Evolutionary conservation across 495 filamentous ascomycete genomes (phyloP).

Genomic region (Cladorrhinum samala): DNA sequence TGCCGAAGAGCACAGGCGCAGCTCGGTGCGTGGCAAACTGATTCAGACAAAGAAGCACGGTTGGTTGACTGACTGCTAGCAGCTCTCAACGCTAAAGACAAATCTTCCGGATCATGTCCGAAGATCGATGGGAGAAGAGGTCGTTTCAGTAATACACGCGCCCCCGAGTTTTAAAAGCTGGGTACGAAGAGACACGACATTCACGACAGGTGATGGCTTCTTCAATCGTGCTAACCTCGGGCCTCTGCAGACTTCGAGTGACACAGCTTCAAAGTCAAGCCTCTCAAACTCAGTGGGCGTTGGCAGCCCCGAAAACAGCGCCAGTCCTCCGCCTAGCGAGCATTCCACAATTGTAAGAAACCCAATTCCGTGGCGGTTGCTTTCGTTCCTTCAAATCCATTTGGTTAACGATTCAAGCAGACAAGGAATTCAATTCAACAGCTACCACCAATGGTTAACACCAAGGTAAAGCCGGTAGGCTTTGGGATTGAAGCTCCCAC

Average conservation of each 20-base stretch:
- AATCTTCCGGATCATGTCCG: slow-evolving; percentile 48
- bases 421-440: slow-evolving; percentile 32
- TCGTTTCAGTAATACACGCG: slow-evolving; percentile 82
- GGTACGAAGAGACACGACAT: slow-evolving; percentile 40
- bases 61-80: slow-evolving; percentile 19
- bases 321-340: slow-evolving; percentile 30
- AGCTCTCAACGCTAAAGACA: slow-evolving; percentile 57
- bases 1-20: slow-evolving; percentile 26
- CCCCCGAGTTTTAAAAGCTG: slow-evolving; percentile 72
- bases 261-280: slow-evolving; percentile 20
- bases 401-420: slow-evolving; percentile 15
- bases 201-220: neutral
- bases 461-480: slow-evolving; percentile 56
- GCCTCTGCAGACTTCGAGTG: slow-evolving; percentile 30
- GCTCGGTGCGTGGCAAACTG: slow-evolving; percentile 27
- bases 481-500: slow-evolving; percentile 66
- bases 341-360: slow-evolving; percentile 25
- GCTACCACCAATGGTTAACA: slow-evolving; percentile 59
- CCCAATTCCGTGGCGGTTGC: too few species aligned
- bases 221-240: slow-evolving; percentile 9
- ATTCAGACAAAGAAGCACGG: too few species aligned
- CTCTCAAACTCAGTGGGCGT: slow-evolving; percentile 17
- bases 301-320: slow-evolving; percentile 20
- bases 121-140: slow-evolving; percentile 59
- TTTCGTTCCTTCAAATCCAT: neutral